Evolutionary conservation across 2,329 filamentous ascomycete genomes (phyloP), one percentile per base, ranked within the genome.

Genomic region (Madurella fahalii): DNA sequence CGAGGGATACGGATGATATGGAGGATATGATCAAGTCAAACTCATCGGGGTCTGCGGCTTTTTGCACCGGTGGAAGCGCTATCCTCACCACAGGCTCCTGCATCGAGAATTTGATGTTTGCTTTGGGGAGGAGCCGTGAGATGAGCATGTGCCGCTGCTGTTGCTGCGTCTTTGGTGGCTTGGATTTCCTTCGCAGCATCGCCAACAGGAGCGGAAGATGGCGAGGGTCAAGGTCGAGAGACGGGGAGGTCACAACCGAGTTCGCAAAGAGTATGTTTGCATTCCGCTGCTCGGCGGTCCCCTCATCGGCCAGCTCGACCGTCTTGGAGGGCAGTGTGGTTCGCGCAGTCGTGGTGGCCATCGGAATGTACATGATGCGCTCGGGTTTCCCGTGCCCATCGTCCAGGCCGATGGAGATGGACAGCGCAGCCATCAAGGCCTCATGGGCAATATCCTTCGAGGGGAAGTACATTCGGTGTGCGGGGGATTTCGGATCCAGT

Each of bases 381-480:
- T 96, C 90, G 0, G 90, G 87, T 63, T 89, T 88, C 9, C 87
- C 89, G 30, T 86, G 83, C n/a, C 90, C 90, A 68, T 96, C 91
- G 65, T 96, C 92, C 37, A 99, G 78, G 40, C 91, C 94, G 54
- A 97, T 80, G 0, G 93, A 93, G 53, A 99, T 89, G 1, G 94
- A 96, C 40, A 99, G 84, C 3, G 92, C 94, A 16, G 93, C 94
- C 18, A 94, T 81, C 37, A 99, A 79, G 11, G 92, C 94, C 75
- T 99, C 93, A 69, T 99, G 94, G 12, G 94, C 94, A 65, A 96
- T 85, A 67, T 96, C 94, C 58, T 90, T 87, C 18, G 87, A 84
- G 2, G 92, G 89, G 67, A 99, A 99, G 71, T 99, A 97, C 94
- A 97, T 99, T 59, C 94, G 85, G 76, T 99, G 94, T 0, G 93